phyloP scores from a whole-genome alignment of 2,329 filamentous ascomycete species.

The Fusarium sp. region DNA sequence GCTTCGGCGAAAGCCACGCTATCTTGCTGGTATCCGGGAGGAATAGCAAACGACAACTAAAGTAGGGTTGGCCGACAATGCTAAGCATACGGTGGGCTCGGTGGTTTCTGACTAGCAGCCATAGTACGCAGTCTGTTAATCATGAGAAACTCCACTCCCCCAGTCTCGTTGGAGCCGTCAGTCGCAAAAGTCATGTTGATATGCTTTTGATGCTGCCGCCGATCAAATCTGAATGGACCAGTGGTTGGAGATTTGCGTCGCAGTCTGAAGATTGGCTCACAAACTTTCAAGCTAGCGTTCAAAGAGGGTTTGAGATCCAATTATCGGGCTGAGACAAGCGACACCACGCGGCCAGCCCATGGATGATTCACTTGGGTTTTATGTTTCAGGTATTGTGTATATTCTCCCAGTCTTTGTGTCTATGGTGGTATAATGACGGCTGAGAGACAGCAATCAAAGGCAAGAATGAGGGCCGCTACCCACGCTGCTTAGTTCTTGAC shows the following conservation, averaged over 20 bases:
- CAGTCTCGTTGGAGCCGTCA: conserved; percentile 14
- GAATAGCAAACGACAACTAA: conserved; percentile 25
- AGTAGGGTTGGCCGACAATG: conserved; percentile 28
- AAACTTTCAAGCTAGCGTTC: conserved; percentile 38
- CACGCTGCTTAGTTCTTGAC: conserved; percentile 35
- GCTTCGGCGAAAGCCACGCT: conserved; percentile 35
- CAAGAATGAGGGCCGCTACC: conserved; percentile 30
- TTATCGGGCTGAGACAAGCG: conserved; percentile 44
- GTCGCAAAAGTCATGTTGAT: conserved; percentile 2
- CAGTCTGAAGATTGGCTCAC: conserved; percentile 34
- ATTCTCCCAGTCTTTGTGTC: conserved; percentile 22
- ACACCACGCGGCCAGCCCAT: conserved; percentile 40
- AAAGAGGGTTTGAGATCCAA: conserved; percentile 39
- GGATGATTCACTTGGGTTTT: conserved; percentile 41
- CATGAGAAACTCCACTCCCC: conserved; percentile 37
- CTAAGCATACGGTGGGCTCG: conserved; percentile 38
- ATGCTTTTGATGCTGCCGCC: conserved; percentile 4
- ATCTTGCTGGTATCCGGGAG: conserved; percentile 28
- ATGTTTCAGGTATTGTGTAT: conserved; percentile 34
- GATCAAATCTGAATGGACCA: conserved; percentile 19
- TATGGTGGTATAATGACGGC: conserved; percentile 24
- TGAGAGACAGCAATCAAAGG: conserved; percentile 34
- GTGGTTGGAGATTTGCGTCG: conserved; percentile 16
- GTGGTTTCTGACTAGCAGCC: conserved; percentile 35
- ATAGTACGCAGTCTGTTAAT: conserved; percentile 26